Evolutionary conservation across 2,329 filamentous ascomycete genomes (phyloP), one percentile per base, ranked within the genome.

Genomic region (Pyricularia sp.): DNA sequence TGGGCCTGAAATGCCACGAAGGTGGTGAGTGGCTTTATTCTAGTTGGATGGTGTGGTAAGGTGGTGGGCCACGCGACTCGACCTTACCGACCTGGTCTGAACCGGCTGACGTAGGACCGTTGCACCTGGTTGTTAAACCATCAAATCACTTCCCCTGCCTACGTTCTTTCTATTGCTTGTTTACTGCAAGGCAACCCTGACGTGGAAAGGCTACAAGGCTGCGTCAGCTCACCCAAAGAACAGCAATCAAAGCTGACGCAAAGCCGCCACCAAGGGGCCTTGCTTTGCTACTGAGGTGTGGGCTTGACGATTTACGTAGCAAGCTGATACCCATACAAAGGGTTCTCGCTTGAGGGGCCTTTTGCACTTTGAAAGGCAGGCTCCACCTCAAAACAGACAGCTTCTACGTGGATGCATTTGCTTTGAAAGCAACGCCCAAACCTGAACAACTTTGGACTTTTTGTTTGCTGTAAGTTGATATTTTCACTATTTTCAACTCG

Each of bases 171-270:
- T 28, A 26, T 28, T 28, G 55, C 24, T 59, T 16, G 12, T 10
- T 28, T 59, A 7, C 55, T 13, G 55, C 26, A 59, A 59, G 55
- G 55, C 55, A 59, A 59, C 22, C 55, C 55, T 59, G 31, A 67
- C 65, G 35, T 62, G 65, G 66, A 62, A 55, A 67, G 64, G 66
- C 65, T 66, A 65, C 66, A 62, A 69, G 68, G 68, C 68, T 68
- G 63, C 65, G 65, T 67, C 67, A 65, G 64, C 65, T 66, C 55
- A 19, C n/a, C 31, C 65, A 24, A 59, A 26, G 28, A 59, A 59
- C 26, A 28, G 13, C 10, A 28, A 5, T 59, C 55, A 10, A 57
- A 22, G 61, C 61, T 44, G 53, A 26, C 44, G 35, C 53, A 33
- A 30, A 62, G 35, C 35, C 33, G 40, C 33, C 35, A 63, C 63